Evolutionary conservation across 257 asterid species (phyloP).

Genomic region (Solanum acaule): DNA sequence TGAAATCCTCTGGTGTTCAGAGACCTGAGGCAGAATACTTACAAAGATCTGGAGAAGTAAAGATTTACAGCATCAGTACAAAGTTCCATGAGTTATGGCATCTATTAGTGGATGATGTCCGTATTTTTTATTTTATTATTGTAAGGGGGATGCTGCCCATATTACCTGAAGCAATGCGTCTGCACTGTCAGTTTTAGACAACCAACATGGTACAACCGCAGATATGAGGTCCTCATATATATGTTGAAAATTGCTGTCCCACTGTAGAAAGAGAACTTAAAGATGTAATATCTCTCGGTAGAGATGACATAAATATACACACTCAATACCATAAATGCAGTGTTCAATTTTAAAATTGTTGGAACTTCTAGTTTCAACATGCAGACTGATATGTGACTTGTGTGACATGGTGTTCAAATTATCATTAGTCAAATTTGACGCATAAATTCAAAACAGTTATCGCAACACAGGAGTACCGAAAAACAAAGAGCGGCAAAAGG

Average conservation of each 20-base stretch:
- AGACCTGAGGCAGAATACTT: conserved; percentile 62
- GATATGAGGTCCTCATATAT: conserved; percentile 85
- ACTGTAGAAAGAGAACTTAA: conserved; percentile 32
- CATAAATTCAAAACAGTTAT: not conserved
- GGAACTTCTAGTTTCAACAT: not conserved
- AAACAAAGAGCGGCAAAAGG: not conserved
- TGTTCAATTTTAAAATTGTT: not conserved
- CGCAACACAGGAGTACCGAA: not conserved
- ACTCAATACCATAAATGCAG: not conserved
- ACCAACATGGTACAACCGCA: conserved; percentile 84
- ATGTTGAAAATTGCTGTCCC: conserved; percentile 78
- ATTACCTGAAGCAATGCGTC: conserved; percentile 81
- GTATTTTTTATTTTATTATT: not conserved
- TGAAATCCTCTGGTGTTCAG: conserved; percentile 60
- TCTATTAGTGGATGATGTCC: not conserved
- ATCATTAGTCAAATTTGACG: not conserved
- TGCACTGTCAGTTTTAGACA: conserved; percentile 40
- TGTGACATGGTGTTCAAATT: not conserved
- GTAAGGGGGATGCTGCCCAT: not conserved
- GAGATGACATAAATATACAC: not conserved
- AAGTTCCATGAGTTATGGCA: not conserved
- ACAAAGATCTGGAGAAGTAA: conserved; percentile 58
- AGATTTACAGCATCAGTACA: conserved; percentile 2
- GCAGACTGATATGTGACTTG: not conserved
- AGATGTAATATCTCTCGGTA: not conserved